Percentiles rank a stretch among this genome's conserved stretches.
These are phyloP conservation scores for Diutina scorzettiae DNA, from an alignment of 1,139 yeast species.

Conservation along the genomic window DNA sequence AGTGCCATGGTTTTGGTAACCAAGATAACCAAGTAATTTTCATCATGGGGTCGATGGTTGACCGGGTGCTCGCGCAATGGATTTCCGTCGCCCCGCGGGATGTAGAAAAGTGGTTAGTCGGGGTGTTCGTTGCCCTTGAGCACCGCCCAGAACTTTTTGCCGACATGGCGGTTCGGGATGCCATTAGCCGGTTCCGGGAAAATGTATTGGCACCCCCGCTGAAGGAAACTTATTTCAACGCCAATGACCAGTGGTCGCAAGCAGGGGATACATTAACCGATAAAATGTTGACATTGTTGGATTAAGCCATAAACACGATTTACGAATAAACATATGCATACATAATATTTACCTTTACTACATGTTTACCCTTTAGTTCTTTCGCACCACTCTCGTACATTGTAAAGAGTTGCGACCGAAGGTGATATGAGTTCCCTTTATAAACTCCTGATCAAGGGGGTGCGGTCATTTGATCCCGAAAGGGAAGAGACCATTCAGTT, in stretches of 20 bases:
- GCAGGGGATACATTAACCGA: background rate
- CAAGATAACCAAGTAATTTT: background rate
- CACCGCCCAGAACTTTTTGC: background rate
- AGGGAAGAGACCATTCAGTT: conserved; percentile 80
- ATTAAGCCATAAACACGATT: no score
- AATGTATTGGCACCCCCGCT: background rate
- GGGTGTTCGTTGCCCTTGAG: background rate
- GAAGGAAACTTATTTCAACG: background rate
- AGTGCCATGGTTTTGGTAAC: background rate
- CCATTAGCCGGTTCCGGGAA: background rate
- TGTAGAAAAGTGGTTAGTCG: background rate
- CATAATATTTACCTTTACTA: no score
- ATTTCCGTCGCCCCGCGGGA: background rate
- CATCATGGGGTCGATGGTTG: background rate
- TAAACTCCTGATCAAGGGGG: conserved; percentile 79
- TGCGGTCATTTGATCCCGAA: conserved; percentile 79
- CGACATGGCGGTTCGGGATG: background rate
- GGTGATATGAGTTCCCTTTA: conserved; percentile 54
- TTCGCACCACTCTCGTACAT: background rate
- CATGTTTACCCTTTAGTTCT: no score
- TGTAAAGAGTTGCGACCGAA: background rate
- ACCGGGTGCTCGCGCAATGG: conserved; percentile 1
- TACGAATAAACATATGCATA: no score
- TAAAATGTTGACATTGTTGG: background rate
- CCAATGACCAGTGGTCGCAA: background rate